Conservation (phyloP, 495 filamentous ascomycete genomes). For the Xylaria cubensis region DNA sequence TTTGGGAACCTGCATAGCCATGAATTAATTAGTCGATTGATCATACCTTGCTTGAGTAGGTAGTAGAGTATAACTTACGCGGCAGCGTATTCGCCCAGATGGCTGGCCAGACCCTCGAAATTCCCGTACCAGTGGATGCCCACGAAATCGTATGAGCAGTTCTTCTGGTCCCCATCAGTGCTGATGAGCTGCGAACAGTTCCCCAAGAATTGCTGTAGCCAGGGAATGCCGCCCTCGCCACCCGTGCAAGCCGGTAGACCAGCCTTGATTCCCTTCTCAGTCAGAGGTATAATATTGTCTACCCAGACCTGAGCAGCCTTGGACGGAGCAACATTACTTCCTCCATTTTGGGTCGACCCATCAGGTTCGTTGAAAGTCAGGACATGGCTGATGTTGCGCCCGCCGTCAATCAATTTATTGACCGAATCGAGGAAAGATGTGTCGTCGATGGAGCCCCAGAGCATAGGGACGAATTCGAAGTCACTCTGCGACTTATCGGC, state of each 20-base stretch:
- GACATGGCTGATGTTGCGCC: conserved; percentile 67
- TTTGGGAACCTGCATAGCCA: conserved; percentile 58
- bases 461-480: conserved; percentile 82
- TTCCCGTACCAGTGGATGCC: conserved; percentile 80
- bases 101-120: conserved; percentile 74
- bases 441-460: conserved; percentile 67
- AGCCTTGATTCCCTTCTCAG: conserved; percentile 59
- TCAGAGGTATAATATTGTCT: conserved; percentile 68
- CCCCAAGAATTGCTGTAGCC: conserved; percentile 67
- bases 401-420: conserved; percentile 53
- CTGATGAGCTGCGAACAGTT: conserved; percentile 56
- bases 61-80: conserved; percentile 42
- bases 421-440: conserved; percentile 64
- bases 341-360: conserved; percentile 58
- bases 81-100: conserved; percentile 66
- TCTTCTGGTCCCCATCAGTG: conserved; percentile 40
- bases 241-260: conserved; percentile 68
- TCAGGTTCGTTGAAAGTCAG: conserved; percentile 82
- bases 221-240: conserved; percentile 59
- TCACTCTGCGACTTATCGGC: conserved; percentile 47
- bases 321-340: conserved; percentile 61
- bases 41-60: not conserved
- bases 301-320: conserved; percentile 71
- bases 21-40: not conserved
- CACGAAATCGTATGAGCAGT: conserved; percentile 75